These are phyloP conservation scores for Talaromyces sp. DNA, from an alignment of 2,329 filamentous ascomycete genomes.

Conservation along the genomic window DNA sequence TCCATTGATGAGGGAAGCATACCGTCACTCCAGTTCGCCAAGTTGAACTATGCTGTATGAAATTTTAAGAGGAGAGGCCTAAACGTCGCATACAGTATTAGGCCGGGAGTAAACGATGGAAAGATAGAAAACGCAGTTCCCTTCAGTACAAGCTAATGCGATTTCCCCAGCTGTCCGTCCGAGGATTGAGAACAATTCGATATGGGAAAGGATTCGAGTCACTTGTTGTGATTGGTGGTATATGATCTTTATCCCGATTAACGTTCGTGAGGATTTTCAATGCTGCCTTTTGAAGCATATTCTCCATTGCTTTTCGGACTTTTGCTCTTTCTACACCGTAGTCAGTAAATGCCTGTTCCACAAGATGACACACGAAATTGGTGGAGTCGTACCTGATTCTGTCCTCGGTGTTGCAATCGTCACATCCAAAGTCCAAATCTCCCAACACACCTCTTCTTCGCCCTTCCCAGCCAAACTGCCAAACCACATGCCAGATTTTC, in stretches of 20 bases:
- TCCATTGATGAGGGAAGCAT: background rate
- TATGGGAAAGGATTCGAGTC: constrained; percentile 93
- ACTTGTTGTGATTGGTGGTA: constrained; percentile 90
- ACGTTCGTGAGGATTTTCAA: constrained; percentile 86
- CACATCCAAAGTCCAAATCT: constrained; percentile 89
- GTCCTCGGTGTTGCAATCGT: constrained; percentile 86
- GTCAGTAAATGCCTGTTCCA: background rate
- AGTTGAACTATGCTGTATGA: background rate
- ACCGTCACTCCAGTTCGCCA: background rate
- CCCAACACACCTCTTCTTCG: constrained; percentile 95
- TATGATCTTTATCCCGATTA: constrained; percentile 88
- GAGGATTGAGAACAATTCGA: constrained; percentile 82
- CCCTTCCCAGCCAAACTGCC: constrained; percentile 50
- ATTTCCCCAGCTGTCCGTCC: constrained; percentile 70
- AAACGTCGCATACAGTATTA: background rate
- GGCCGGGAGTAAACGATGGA: background rate
- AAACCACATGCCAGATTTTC: constrained; percentile 71
- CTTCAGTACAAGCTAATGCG: constrained; percentile 68
- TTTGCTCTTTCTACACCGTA: constrained; percentile 66
- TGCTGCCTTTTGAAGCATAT: constrained; percentile 77
- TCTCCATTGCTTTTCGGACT: constrained; percentile 84
- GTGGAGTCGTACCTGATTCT: constrained; percentile 67
- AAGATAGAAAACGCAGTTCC: background rate
- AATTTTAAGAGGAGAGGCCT: background rate
- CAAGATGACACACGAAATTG: background rate